Evolutionary conservation across 108 stramenopile species (phyloP).

Genomic region (Nannochloropsis gaditana): DNA sequence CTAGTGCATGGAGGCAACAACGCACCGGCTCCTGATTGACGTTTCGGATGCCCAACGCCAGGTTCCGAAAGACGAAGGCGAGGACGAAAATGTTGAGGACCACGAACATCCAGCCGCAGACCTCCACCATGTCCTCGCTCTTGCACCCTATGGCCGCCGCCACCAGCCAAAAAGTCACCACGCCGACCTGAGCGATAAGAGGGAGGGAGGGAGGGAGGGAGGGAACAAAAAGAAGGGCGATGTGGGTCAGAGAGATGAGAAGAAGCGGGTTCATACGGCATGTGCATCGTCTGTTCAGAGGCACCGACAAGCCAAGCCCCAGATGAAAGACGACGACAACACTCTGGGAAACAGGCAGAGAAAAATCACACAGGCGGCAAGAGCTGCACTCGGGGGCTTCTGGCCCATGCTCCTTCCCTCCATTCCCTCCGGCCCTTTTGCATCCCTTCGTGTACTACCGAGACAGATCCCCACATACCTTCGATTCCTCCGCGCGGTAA

Average conservation of each 20-base stretch:
- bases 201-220: not conserved
- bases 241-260: not conserved
- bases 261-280: too few relatives aligned
- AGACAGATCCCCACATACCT: not conserved
- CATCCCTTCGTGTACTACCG: too few relatives aligned
- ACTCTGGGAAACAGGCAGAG: too few relatives aligned
- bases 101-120: not conserved
- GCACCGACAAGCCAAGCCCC: too few relatives aligned
- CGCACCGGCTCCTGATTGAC: slow-evolving; percentile 2
- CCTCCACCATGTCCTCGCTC: not conserved
- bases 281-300: too few relatives aligned
- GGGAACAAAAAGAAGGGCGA: not conserved
- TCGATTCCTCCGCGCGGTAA: not conserved
- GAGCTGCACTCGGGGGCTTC: too few relatives aligned
- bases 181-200: not conserved
- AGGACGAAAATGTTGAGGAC: not conserved
- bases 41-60: not conserved
- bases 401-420: too few relatives aligned
- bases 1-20: not conserved
- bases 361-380: too few relatives aligned
- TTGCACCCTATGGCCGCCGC: not conserved
- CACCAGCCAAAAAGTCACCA: not conserved
- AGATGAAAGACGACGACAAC: too few relatives aligned
- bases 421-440: too few relatives aligned
- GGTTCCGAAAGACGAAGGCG: not conserved